Evolutionary conservation across 371 early-diverging fungal genomes (phyloP).

Genomic region (Mortierella sp.): DNA sequence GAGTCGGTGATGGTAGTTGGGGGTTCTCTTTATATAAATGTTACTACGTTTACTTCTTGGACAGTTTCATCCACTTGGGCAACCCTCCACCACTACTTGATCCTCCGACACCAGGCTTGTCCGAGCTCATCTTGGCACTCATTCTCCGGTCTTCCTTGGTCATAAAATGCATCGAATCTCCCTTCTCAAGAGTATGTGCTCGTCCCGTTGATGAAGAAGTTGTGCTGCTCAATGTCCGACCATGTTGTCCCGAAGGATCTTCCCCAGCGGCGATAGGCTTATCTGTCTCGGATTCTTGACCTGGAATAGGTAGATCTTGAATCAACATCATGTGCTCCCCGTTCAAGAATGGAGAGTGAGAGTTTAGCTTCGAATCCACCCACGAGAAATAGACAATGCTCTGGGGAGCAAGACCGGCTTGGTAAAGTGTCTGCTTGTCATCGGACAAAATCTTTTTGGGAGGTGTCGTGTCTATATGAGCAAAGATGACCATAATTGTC

Average conservation of each 20-base stretch:
- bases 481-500: too few relatives aligned
- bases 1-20: too few relatives aligned
- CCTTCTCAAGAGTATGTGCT: constrained; percentile 6
- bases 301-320: constrained; percentile 44
- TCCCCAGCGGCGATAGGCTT: constrained; percentile 1
- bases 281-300: constrained; percentile 15
- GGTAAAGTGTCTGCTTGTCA: constrained; percentile 43
- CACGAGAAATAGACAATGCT: constrained; percentile 55
- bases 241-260: background rate
- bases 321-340: constrained; percentile 34
- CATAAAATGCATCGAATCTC: constrained; percentile 22
- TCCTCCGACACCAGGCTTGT: constrained; percentile 26
- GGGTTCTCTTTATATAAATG: too few relatives aligned
- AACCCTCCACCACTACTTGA: constrained; percentile 20
- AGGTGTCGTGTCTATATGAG: constrained; percentile 48
- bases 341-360: constrained; percentile 47
- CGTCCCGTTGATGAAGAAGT: constrained; percentile 1
- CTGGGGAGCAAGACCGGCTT: constrained; percentile 55
- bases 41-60: constrained; percentile 26
- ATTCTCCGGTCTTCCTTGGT: constrained; percentile 33
- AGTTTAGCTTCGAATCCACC: constrained; percentile 55
- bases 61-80: constrained; percentile 52
- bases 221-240: background rate
- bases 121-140: constrained; percentile 38
- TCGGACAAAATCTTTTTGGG: constrained; percentile 52